phyloP scores from a whole-genome alignment of 169 alveolate genomes.

The Cryptosporidium xiaoi region DNA sequence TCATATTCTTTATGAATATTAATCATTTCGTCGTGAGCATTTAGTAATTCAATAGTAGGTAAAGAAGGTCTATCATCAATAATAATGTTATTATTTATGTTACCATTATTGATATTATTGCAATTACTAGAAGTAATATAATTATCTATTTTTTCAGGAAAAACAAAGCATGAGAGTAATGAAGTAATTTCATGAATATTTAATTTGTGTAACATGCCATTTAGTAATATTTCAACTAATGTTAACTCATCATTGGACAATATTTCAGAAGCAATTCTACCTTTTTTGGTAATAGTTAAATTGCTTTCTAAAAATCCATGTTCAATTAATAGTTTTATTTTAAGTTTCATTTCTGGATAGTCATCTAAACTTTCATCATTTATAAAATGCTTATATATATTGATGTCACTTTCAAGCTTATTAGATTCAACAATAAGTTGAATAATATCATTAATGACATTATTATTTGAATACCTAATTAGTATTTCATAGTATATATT shows the following conservation, averaged over 20 bases:
- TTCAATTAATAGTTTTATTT: slow-evolving; percentile 84
- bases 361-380: slow-evolving; percentile 85
- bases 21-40: slow-evolving; percentile 80
- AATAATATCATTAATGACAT: neutral
- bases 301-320: slow-evolving; percentile 83
- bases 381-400: slow-evolving; percentile 69
- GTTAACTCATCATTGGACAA: slow-evolving; percentile 88
- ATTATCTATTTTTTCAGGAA: slow-evolving; percentile 53
- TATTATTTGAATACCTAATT: neutral
- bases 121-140: neutral
- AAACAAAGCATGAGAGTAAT: slow-evolving; percentile 46
- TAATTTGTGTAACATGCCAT: slow-evolving; percentile 51
- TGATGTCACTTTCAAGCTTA: slow-evolving; percentile 17
- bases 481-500: neutral
- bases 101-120: neutral
- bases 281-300: slow-evolving; percentile 86
- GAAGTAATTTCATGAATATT: slow-evolving; percentile 50
- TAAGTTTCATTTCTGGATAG: slow-evolving; percentile 85
- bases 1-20: slow-evolving; percentile 78
- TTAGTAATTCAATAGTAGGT: slow-evolving; percentile 82
- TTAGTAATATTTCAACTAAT: slow-evolving; percentile 82
- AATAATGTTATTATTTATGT: neutral
- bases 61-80: slow-evolving; percentile 75
- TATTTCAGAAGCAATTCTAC: slow-evolving; percentile 87
- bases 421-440: slow-evolving; percentile 19